Percentiles rank a stretch among this genome's conserved stretches.
These are phyloP conservation scores for Trebouxia sp. DNA, from an alignment of 139 green algal genomes.

Conservation along the genomic window DNA sequence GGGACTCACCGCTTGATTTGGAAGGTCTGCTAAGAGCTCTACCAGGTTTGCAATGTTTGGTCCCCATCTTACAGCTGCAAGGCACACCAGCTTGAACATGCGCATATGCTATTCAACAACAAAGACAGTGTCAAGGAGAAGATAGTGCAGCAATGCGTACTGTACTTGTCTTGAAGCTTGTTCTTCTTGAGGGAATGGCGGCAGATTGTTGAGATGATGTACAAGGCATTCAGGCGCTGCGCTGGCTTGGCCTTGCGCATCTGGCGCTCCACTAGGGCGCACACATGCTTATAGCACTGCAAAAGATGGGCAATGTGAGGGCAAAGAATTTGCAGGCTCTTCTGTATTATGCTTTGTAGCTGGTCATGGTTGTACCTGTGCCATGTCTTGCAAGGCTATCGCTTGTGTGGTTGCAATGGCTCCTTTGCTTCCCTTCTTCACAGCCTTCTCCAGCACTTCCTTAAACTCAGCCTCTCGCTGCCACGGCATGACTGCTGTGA, in stretches of 20 bases:
- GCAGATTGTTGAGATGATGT: slow-evolving; percentile 48
- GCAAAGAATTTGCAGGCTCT: background rate
- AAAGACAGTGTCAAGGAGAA: background rate
- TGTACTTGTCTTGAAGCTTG: slow-evolving; percentile 33
- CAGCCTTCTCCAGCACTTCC: slow-evolving; percentile 37
- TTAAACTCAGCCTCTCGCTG: slow-evolving; percentile 46
- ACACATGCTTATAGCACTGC: slow-evolving; percentile 62
- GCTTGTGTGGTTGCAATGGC: slow-evolving; percentile 35
- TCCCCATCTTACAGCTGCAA: background rate
- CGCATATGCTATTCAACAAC: too few species aligned
- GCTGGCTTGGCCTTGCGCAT: slow-evolving; percentile 34
- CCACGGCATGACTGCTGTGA: background rate
- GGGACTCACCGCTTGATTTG: slow-evolving; percentile 14
- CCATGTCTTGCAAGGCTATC: slow-evolving; percentile 53
- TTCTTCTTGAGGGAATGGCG: slow-evolving; percentile 33
- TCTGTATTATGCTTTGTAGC: background rate
- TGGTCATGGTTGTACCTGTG: slow-evolving; percentile 26
- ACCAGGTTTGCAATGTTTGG: slow-evolving; percentile 14
- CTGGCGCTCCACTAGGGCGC: slow-evolving; percentile 47
- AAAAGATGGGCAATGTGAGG: background rate
- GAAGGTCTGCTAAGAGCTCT: slow-evolving; percentile 14
- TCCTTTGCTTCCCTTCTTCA: slow-evolving; percentile 39
- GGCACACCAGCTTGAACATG: background rate
- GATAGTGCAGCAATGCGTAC: background rate
- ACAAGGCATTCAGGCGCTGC: slow-evolving; percentile 53